Percentiles rank a stretch among this genome's conserved stretches.
Evolutionary conservation across 768 basidiomycete genomes (phyloP).

Genomic region (Trametes villosa): DNA sequence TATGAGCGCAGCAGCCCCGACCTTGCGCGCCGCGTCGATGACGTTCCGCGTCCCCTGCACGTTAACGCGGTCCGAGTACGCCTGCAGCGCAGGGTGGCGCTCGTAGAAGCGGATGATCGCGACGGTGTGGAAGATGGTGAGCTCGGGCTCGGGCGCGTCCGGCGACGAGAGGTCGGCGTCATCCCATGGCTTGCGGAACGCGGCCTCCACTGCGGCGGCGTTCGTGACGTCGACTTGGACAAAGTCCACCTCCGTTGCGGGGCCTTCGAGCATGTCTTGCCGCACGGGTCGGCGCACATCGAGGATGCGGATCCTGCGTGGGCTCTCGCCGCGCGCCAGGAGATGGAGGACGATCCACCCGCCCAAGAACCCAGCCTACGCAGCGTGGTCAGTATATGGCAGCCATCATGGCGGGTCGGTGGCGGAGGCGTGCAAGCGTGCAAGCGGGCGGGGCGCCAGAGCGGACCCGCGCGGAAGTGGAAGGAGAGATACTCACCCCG

Average conservation of each 20-base stretch:
- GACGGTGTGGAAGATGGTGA: conserved; percentile 78
- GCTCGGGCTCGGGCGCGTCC: conserved; percentile 37
- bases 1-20: conserved; percentile 61
- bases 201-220: conserved; percentile 53
- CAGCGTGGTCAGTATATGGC: neutral
- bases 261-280: conserved; percentile 56
- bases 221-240: conserved; percentile 63
- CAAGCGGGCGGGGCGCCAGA: neutral
- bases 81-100: conserved; percentile 53
- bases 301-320: conserved; percentile 62
- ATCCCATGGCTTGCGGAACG: conserved; percentile 71
- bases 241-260: conserved; percentile 58
- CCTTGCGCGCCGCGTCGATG: conserved; percentile 55
- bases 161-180: conserved; percentile 19
- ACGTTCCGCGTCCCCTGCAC: conserved; percentile 70
- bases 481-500: conserved; percentile 52
- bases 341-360: conserved; percentile 78
- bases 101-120: conserved; percentile 83
- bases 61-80: conserved; percentile 64
- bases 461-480: neutral
- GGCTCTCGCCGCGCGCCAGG: conserved; percentile 71
- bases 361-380: conserved; percentile 73
- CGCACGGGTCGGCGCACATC: conserved; percentile 69
- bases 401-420: neutral
- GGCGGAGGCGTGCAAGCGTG: neutral